phyloP scores from a whole-genome alignment of 495 filamentous ascomycete genomes.

The Hypoxylon cercidicola region DNA sequence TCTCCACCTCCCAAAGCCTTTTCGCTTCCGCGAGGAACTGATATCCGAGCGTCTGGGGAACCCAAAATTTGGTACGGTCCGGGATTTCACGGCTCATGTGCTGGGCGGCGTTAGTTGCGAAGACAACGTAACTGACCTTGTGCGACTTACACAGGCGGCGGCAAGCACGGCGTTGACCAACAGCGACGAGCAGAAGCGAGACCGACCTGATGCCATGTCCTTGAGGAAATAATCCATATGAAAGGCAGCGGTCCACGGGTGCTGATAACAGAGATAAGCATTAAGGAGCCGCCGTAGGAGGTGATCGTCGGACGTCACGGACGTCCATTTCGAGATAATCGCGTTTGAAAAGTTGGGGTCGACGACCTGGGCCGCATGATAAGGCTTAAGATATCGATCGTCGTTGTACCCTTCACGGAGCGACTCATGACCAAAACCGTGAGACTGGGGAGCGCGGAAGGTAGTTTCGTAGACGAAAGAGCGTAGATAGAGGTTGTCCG shows the following conservation, averaged over 20 bases:
- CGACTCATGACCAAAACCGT: constrained; percentile 11
- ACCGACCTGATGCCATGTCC: constrained; percentile 45
- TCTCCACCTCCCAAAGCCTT: constrained; percentile 51
- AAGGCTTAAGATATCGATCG: constrained; percentile 51
- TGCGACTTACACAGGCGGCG: constrained; percentile 49
- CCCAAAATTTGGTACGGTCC: constrained; percentile 50
- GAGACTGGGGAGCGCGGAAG: constrained; percentile 20
- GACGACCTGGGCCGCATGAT: constrained; percentile 45
- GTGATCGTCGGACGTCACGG: constrained; percentile 45
- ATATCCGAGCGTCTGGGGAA: constrained; percentile 49
- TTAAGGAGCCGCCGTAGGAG: constrained; percentile 49
- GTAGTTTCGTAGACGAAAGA: constrained; percentile 50
- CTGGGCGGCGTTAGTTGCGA: constrained; percentile 25
- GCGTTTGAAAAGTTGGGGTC: constrained; percentile 46
- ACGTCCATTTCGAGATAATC: constrained; percentile 50
- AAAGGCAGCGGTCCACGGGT: constrained; percentile 49
- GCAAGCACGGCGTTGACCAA: constrained; percentile 52
- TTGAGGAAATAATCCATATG: constrained; percentile 53
- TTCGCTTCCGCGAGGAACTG: constrained; percentile 54
- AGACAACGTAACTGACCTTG: background rate
- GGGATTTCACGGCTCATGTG: constrained; percentile 46
- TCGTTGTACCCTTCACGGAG: constrained; percentile 26
- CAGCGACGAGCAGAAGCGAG: constrained; percentile 51
- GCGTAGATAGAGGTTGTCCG: constrained; percentile 51
- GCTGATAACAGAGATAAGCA: constrained; percentile 52